Conservation (phyloP, 495 filamentous ascomycete genomes). For the Trichoderma virens region DNA sequence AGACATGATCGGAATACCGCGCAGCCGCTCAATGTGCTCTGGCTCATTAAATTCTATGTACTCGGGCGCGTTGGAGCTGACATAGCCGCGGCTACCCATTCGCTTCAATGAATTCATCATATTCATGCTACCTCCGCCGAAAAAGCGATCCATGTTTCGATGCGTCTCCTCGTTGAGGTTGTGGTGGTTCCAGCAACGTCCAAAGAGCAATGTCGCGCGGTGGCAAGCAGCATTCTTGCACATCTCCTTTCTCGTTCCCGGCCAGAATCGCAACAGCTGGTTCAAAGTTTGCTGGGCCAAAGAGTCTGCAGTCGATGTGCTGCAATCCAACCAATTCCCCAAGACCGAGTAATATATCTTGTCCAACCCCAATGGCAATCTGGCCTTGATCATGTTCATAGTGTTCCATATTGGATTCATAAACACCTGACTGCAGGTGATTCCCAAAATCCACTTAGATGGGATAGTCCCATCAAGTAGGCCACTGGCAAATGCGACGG, state of each 20-base stretch:
- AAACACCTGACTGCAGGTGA: conserved; percentile 58
- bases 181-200: conserved; percentile 55
- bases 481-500: conserved; percentile 50
- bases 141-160: conserved; percentile 51
- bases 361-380: conserved; percentile 38
- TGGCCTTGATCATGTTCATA: conserved; percentile 52
- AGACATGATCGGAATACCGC: conserved; percentile 49
- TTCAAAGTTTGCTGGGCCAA: conserved; percentile 46
- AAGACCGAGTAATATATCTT: conserved; percentile 36
- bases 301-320: conserved; percentile 37
- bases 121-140: conserved; percentile 55
- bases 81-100: conserved; percentile 45
- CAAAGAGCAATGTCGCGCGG: conserved; percentile 52
- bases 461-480: conserved; percentile 59
- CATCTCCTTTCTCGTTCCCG: conserved; percentile 46
- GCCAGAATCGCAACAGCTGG: conserved; percentile 53
- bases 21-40: conserved; percentile 42
- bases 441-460: conserved; percentile 48
- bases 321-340: conserved; percentile 49
- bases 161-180: conserved; percentile 60
- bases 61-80: conserved; percentile 42
- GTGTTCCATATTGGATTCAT: conserved; percentile 53
- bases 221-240: conserved; percentile 57
- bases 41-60: conserved; percentile 39
- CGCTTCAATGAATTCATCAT: conserved; percentile 49